Conservation (phyloP, 2,329 filamentous ascomycete genomes). For the Trichoderma sp. region DNA sequence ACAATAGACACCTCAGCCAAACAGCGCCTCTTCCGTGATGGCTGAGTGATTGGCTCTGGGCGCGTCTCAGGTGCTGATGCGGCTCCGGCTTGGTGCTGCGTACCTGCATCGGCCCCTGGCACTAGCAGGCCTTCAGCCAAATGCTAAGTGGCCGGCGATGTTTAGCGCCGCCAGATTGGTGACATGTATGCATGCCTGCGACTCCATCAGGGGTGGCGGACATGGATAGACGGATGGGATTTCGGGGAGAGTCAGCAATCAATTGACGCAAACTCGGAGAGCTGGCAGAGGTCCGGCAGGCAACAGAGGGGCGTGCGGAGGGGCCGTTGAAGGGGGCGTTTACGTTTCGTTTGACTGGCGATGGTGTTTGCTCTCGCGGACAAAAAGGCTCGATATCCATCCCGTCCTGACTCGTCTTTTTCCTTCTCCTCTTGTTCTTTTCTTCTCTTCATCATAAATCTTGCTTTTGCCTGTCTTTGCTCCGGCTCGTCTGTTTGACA, state of each 20-base stretch:
- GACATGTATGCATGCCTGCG: neutral
- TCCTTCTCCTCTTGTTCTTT: slow-evolving; percentile 17
- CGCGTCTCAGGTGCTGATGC: slow-evolving; percentile 36
- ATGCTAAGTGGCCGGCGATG: neutral
- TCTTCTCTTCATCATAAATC: slow-evolving; percentile 10
- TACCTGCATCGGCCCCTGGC: slow-evolving; percentile 30
- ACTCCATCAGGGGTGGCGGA: slow-evolving; percentile 5
- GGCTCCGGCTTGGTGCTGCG: slow-evolving; percentile 18
- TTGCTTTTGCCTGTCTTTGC: slow-evolving; percentile 22
- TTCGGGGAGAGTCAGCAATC: neutral
- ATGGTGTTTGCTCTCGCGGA: neutral
- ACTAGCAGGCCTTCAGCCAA: slow-evolving; percentile 4
- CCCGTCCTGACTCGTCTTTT: neutral
- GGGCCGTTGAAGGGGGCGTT: neutral
- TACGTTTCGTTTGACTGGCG: neutral
- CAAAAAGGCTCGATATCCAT: slow-evolving; percentile 23
- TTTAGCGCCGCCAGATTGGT: neutral
- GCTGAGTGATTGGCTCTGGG: slow-evolving; percentile 34
- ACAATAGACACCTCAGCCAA: neutral
- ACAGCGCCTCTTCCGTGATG: slow-evolving; percentile 8
- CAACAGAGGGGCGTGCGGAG: neutral
- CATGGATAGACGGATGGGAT: neutral
- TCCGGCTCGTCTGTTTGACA: slow-evolving; percentile 16
- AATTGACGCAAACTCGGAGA: neutral
- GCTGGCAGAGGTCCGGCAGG: neutral